Evolutionary conservation across 345 rosid species (phyloP).

Genomic region (Carallia brachiata): DNA sequence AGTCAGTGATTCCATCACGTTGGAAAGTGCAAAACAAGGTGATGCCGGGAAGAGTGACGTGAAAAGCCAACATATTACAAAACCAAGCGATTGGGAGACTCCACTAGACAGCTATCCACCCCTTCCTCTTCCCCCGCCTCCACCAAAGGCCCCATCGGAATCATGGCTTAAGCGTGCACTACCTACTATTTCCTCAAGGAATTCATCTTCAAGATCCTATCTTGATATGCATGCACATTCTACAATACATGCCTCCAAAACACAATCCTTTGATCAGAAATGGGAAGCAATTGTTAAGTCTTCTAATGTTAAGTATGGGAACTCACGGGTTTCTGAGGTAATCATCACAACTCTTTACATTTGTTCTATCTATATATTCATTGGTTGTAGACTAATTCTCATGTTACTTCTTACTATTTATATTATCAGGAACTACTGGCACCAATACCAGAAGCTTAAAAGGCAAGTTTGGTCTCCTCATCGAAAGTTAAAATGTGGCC

Average conservation of each 20-base stretch:
- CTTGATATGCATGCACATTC: conserved; percentile 22
- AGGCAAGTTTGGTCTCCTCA: neutral
- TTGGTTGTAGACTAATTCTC: neutral
- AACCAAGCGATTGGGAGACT: conserved; percentile 29
- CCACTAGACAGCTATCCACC: conserved; percentile 18
- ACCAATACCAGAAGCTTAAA: conserved; percentile 40
- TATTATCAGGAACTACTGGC: conserved; percentile 38
- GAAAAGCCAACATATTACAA: conserved; percentile 28
- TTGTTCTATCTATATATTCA: neutral
- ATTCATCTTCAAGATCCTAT: conserved; percentile 37
- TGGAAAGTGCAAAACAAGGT: neutral
- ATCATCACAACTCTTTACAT: neutral
- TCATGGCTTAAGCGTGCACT: conserved; percentile 81
- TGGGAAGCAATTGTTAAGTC: conserved; percentile 82
- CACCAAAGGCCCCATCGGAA: conserved; percentile 88
- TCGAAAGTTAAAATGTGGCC: neutral
- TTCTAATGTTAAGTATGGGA: conserved; percentile 50
- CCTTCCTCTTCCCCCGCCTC: conserved; percentile 57
- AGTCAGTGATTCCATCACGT: neutral
- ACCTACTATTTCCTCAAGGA: conserved; percentile 53
- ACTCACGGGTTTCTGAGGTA: conserved; percentile 64
- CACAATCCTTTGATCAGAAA: conserved; percentile 36
- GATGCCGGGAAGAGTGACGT: conserved; percentile 11
- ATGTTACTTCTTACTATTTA: neutral
- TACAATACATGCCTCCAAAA: conserved; percentile 31